phyloP scores from a whole-genome alignment of 768 basidiomycete species.

The Sarcomyxa edulis region DNA sequence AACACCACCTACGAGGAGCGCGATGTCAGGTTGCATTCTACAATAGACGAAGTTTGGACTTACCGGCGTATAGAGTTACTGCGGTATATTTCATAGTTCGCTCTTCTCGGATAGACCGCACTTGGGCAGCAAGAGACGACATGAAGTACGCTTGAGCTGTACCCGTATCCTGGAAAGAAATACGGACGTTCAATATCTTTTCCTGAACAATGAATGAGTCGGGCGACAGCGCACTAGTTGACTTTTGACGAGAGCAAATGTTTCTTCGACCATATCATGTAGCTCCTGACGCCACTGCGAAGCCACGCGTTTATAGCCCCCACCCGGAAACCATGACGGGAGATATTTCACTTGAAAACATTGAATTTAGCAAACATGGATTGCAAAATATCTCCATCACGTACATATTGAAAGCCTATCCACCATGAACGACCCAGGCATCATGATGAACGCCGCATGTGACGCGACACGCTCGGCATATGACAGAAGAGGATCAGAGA shows the following conservation, averaged over 20 bases:
- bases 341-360: constrained; percentile 26
- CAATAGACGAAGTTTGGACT: too few species aligned
- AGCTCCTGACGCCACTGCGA: constrained; percentile 22
- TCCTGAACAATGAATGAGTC: background rate
- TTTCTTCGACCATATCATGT: constrained; percentile 24
- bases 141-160: constrained; percentile 3
- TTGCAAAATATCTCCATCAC: too few species aligned
- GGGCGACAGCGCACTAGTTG: constrained; percentile 15
- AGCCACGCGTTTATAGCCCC: constrained; percentile 31
- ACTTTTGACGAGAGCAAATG: constrained; percentile 24
- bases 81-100: too few species aligned
- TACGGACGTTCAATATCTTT: background rate
- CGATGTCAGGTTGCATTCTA: too few species aligned
- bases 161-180: background rate
- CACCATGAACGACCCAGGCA: constrained; percentile 39
- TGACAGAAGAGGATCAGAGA: constrained; percentile 7
- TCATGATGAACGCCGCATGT: constrained; percentile 37
- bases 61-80: too few species aligned
- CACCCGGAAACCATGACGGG: constrained; percentile 37
- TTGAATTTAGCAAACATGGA: too few species aligned
- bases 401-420: constrained; percentile 33
- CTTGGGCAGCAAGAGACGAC: background rate
- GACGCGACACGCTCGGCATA: constrained; percentile 40
- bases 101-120: too few species aligned
- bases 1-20: constrained; percentile 7